Evolutionary conservation across 441 rosid species (phyloP), one percentile per base, ranked within the genome.

Genomic region (Populus hybrid): DNA sequence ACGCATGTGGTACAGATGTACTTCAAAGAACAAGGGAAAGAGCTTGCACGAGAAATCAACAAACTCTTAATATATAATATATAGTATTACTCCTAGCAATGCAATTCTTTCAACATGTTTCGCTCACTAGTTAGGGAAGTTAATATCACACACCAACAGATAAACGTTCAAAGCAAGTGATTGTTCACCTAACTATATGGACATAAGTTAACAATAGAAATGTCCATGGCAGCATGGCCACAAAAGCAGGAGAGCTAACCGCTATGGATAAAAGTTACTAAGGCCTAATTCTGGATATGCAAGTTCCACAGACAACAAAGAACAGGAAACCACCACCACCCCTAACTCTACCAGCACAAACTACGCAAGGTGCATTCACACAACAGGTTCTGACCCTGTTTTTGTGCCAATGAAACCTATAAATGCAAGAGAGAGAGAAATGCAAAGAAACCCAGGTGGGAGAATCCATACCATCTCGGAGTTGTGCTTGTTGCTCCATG

Each of bases 401-500:
- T 46, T 14, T 46, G 57, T 12, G 20, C 57, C 57, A 14, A 14
- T 5, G 20, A 46, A 46, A 46, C 57, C 57, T 46, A 14, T 46
- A 46, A 46, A 46, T 14, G 18, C 7, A 46, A 12, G 57, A 14
- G 57, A 14, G 36, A 34, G 1, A 46, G 4, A 46, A 46, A 12
- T 46, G 57, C 0, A 14, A 46, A 46, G 20, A 46, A 46, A 40
- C 50, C 57, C 12, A 4, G 57, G 57, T 26, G 5, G 24, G 59
- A 59, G 42, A 38, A 67, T 24, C 70, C 70, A 30, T 67, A 67
- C 70, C 70, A 67, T 95, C 94, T 21, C 97, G 92, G 42, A 95
- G 98, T 71, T 90, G 90, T 20, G 94, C 99, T 76, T 95, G 99
- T 81, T 95, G 98, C 76, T 95, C 97, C 97, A 92, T 90, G 82